phyloP scores from a whole-genome alignment of 139 green algal genomes.

The Pedinophyceae sp. region DNA sequence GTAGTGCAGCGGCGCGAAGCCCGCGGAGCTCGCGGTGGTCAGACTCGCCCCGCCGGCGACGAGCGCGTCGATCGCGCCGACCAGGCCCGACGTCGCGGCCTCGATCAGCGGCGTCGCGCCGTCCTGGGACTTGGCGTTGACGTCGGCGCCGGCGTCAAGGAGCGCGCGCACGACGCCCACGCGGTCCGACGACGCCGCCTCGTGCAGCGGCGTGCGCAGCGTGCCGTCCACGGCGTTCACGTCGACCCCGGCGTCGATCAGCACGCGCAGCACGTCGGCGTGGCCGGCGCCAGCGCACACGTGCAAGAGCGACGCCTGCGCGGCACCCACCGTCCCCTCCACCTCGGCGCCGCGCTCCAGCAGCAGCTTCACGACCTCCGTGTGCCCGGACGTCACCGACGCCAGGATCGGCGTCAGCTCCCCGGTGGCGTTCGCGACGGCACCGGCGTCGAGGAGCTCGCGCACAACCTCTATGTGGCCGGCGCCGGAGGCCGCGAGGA shows the following conservation, averaged over 20 bases:
- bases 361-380: not conserved
- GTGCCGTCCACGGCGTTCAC: not conserved
- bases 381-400: not conserved
- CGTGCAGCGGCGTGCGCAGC: conserved; percentile 1
- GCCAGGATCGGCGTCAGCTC: not conserved
- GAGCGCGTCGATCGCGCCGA: too few species aligned
- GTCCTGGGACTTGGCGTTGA: conserved; percentile 3
- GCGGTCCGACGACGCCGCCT: not conserved
- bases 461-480: not conserved
- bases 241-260: not conserved
- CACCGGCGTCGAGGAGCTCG: not conserved
- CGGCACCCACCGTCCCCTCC: too few species aligned
- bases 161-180: conserved; percentile 1
- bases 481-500: not conserved
- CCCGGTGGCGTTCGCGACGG: not conserved
- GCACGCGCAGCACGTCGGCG: not conserved
- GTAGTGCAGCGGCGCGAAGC: too few species aligned
- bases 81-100: too few species aligned
- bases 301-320: not conserved
- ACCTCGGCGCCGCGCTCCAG: not conserved
- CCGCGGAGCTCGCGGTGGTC: too few species aligned
- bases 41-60: too few species aligned
- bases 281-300: not conserved
- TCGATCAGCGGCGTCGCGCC: conserved; percentile 6
- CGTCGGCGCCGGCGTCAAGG: not conserved